Percentiles rank a stretch among this genome's conserved stretches.
Evolutionary conservation across 805 yeast species (phyloP).

Genomic region (Hanseniaspora osmophila): DNA sequence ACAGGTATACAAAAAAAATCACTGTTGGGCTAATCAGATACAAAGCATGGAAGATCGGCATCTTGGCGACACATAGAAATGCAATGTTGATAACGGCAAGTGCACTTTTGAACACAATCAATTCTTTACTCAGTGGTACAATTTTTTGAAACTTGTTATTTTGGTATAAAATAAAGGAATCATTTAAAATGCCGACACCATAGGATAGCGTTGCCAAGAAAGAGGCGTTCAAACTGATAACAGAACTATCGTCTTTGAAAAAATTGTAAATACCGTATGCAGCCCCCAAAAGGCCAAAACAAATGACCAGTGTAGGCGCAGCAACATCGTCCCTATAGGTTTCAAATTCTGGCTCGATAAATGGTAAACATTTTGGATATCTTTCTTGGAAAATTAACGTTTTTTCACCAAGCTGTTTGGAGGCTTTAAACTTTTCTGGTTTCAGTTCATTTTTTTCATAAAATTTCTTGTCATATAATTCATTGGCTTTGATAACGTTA

Average conservation of each 20-base stretch:
- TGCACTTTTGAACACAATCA: constrained; percentile 28
- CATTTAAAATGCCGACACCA: constrained; percentile 28
- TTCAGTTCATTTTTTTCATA: too few relatives aligned
- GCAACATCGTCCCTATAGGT: constrained; percentile 28
- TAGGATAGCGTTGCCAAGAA: constrained; percentile 29
- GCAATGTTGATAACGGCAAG: constrained; percentile 30
- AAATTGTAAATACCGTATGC: constrained; percentile 26
- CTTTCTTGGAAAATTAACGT: constrained; percentile 17
- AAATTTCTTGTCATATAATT: background rate
- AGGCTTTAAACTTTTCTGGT: background rate
- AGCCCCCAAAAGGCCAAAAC: constrained; percentile 23
- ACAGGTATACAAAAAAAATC: constrained; percentile 26
- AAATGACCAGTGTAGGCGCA: constrained; percentile 16
- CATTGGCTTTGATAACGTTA: background rate
- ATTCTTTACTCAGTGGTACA: constrained; percentile 28
- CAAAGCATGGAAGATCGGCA: constrained; percentile 29
- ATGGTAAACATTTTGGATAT: constrained; percentile 24
- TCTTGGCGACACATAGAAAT: constrained; percentile 29
- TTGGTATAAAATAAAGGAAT: constrained; percentile 28
- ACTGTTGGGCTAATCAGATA: constrained; percentile 30
- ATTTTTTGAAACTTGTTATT: constrained; percentile 30
- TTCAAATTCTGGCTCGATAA: constrained; percentile 27
- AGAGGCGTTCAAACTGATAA: constrained; percentile 28
- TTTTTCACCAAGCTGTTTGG: background rate
- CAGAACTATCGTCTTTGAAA: constrained; percentile 26